These are phyloP conservation scores for Exophiala xenobiotica DNA, from an alignment of 2,329 filamentous ascomycete genomes.

Conservation along the genomic window DNA sequence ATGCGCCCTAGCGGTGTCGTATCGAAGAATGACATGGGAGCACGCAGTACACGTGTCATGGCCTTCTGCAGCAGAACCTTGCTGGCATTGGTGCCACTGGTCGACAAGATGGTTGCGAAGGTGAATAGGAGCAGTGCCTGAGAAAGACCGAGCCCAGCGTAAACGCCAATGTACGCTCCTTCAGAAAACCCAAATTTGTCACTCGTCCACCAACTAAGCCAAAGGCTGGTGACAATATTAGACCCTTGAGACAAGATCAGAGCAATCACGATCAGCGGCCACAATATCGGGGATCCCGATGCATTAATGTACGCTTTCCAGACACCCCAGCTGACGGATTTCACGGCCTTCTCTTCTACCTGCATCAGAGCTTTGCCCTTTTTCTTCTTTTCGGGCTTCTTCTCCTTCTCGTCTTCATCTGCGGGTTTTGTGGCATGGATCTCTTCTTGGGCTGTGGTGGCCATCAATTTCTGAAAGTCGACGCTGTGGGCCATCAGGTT, in stretches of 20 bases:
- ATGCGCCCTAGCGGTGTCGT: slow-evolving; percentile 93
- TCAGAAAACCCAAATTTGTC: slow-evolving; percentile 67
- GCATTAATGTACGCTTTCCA: slow-evolving; percentile 76
- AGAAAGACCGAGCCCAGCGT: slow-evolving; percentile 67
- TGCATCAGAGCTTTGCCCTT: slow-evolving; percentile 53
- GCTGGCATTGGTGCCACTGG: slow-evolving; percentile 77
- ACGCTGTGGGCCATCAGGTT: slow-evolving; percentile 77
- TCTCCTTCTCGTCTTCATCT: slow-evolving; percentile 50
- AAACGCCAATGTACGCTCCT: slow-evolving; percentile 69
- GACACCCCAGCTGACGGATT: slow-evolving; percentile 76
- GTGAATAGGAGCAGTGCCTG: slow-evolving; percentile 76
- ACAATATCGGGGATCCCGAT: slow-evolving; percentile 69
- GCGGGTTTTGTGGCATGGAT: slow-evolving; percentile 44
- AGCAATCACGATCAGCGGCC: slow-evolving; percentile 61
- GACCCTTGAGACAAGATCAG: slow-evolving; percentile 73
- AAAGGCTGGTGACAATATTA: slow-evolving; percentile 84
- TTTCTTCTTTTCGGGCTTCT: slow-evolving; percentile 47
- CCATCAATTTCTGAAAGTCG: slow-evolving; percentile 82
- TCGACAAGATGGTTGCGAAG: slow-evolving; percentile 75
- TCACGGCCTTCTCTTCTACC: slow-evolving; percentile 60
- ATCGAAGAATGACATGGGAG: slow-evolving; percentile 88
- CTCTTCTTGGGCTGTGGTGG: slow-evolving; percentile 68
- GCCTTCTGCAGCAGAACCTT: slow-evolving; percentile 78
- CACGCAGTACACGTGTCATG: slow-evolving; percentile 69
- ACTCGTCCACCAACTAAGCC: slow-evolving; percentile 93